Percentiles rank a stretch among this genome's conserved stretches.
phyloP scores from a whole-genome alignment of 352 stramenopile species.

The Lagenidium sp. region DNA sequence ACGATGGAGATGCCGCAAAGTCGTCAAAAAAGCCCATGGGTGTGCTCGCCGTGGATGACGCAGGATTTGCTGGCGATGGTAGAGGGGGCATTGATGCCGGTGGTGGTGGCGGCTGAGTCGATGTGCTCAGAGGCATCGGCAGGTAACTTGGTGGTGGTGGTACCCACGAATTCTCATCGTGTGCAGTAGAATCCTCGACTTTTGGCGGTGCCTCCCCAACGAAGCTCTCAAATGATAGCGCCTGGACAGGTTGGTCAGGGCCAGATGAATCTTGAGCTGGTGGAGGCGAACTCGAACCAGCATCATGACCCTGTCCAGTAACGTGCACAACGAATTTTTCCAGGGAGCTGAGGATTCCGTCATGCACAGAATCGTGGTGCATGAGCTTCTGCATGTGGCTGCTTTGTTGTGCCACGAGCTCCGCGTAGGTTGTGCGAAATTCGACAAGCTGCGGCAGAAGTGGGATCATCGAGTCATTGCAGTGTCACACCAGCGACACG shows the following conservation, averaged over 20 bases:
- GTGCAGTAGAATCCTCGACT: too few species aligned
- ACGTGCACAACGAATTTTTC: constrained; percentile 23
- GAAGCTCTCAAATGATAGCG: constrained; percentile 58
- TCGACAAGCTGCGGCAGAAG: constrained; percentile 40
- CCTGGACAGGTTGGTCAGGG: constrained; percentile 31
- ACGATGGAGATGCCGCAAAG: neutral
- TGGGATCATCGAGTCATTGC: too few species aligned
- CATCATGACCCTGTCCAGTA: constrained; percentile 1
- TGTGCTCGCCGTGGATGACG: too few species aligned
- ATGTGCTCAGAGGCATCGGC: too few species aligned
- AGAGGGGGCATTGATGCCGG: constrained; percentile 6
- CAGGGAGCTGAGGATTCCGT: constrained; percentile 31
- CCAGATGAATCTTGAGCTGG: too few species aligned
- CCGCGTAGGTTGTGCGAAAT: constrained; percentile 54
- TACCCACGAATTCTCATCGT: too few species aligned
- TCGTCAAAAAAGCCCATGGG: constrained; percentile 1
- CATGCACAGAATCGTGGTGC: constrained; percentile 25
- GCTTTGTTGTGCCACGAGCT: constrained; percentile 40
- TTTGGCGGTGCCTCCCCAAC: constrained; percentile 24
- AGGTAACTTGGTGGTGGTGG: too few species aligned
- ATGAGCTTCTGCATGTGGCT: constrained; percentile 40
- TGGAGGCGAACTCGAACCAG: neutral
- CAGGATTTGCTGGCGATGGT: neutral
- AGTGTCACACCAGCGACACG: too few species aligned
- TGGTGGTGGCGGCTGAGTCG: neutral